These are phyloP conservation scores for Podaxis sp. DNA, from an alignment of 768 basidiomycete genomes.

Conservation along the genomic window DNA sequence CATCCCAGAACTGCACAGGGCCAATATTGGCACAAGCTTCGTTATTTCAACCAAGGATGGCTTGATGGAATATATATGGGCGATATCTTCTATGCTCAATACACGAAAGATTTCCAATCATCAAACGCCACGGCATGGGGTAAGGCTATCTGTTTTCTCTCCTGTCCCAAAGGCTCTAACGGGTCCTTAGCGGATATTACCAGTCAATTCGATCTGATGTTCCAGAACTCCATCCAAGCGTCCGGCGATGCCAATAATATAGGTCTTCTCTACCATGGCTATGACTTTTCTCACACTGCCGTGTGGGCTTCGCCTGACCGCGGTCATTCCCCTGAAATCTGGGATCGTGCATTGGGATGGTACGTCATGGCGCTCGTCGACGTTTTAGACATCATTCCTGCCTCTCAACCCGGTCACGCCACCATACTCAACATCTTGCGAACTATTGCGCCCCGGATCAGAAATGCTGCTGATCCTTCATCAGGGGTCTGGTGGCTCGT, in stretches of 20 bases:
- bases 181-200: conserved; percentile 34
- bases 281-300: conserved; percentile 43
- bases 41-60: conserved; percentile 45
- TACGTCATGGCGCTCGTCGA: conserved; percentile 51
- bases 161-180: conserved; percentile 10
- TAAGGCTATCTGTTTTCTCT: conserved; percentile 18
- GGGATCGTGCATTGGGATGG: conserved; percentile 50
- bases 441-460: conserved; percentile 34
- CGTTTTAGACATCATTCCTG: conserved; percentile 37
- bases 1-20: conserved; percentile 46
- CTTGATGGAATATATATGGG: conserved; percentile 49
- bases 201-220: conserved; percentile 43
- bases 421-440: conserved; percentile 33
- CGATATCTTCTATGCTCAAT: conserved; percentile 42
- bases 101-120: conserved; percentile 35
- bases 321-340: conserved; percentile 48
- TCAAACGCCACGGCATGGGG: conserved; percentile 39
- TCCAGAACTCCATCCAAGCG: conserved; percentile 40
- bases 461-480: conserved; percentile 36
- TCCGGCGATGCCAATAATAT: conserved; percentile 36
- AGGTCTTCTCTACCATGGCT: conserved; percentile 48
- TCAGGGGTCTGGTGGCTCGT: conserved; percentile 52
- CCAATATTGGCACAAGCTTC: conserved; percentile 47
- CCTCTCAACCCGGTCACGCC: conserved; percentile 28
- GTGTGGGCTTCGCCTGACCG: conserved; percentile 45